phyloP scores from a whole-genome alignment of 1,139 yeast genomes.

The Scheffersomyces titani region DNA sequence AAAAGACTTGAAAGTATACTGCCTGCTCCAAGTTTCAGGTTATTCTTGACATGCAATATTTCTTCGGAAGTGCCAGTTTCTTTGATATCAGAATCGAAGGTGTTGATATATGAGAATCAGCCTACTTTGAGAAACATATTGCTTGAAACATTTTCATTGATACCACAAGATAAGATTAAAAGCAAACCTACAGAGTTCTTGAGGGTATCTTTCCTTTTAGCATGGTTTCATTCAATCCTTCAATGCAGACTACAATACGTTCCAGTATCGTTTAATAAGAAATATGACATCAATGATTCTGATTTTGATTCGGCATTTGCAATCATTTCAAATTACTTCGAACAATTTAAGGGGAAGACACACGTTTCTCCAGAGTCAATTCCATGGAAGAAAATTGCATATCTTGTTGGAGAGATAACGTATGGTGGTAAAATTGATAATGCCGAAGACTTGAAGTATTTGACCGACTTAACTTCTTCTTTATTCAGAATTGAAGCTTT shows the following conservation, averaged over 20 bases:
- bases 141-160: slow-evolving; percentile 38
- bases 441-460: slow-evolving; percentile 40
- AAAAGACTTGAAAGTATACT: slow-evolving; percentile 36
- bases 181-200: slow-evolving; percentile 44
- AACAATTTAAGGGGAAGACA: slow-evolving; percentile 23
- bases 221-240: slow-evolving; percentile 72
- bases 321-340: slow-evolving; percentile 31
- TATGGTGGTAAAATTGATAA: slow-evolving; percentile 77
- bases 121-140: slow-evolving; percentile 60
- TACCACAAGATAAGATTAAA: slow-evolving; percentile 19
- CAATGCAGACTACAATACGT: slow-evolving; percentile 59
- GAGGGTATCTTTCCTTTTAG: slow-evolving; percentile 54
- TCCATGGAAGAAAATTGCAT: slow-evolving; percentile 60
- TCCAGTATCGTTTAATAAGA: slow-evolving; percentile 62
- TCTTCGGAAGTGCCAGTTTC: slow-evolving; percentile 54
- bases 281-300: slow-evolving; percentile 72
- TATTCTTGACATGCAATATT: slow-evolving; percentile 64
- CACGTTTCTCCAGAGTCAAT: slow-evolving; percentile 49
- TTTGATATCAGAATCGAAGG: slow-evolving; percentile 52
- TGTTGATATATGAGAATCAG: slow-evolving; percentile 60
- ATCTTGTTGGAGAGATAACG: slow-evolving; percentile 53
- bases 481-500: slow-evolving; percentile 31
- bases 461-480: slow-evolving; percentile 22
- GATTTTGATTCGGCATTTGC: slow-evolving; percentile 60
- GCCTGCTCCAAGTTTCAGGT: slow-evolving; percentile 33